A percentile compares a stretch with the other conserved stretches of the same genome.
phyloP scores from a whole-genome alignment of 768 basidiomycete genomes.

The Auriscalpium microsporum region DNA sequence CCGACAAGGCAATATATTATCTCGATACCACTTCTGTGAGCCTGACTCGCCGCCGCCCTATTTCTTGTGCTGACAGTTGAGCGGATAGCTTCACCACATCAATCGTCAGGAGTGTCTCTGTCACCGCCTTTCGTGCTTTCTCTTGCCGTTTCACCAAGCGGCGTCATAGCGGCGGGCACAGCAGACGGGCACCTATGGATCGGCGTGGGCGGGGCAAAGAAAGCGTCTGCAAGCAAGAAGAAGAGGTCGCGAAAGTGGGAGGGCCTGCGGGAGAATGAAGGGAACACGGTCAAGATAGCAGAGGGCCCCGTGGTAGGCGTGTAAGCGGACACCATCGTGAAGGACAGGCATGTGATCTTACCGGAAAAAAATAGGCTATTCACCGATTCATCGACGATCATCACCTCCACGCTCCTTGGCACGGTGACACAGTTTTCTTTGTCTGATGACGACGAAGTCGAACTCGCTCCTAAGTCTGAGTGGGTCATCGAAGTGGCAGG shows the following conservation, averaged over 20 bases:
- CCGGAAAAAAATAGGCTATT: background rate
- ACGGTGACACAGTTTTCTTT: conserved; percentile 43
- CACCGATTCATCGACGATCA: conserved; percentile 30
- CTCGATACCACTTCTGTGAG: conserved; percentile 52
- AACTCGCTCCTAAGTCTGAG: conserved; percentile 32
- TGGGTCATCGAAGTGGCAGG: conserved; percentile 38
- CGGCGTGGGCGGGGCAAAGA: conserved; percentile 60
- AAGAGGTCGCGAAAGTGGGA: conserved; percentile 65
- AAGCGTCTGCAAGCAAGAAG: conserved; percentile 19
- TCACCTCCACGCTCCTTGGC: conserved; percentile 57
- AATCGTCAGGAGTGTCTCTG: conserved; percentile 43
- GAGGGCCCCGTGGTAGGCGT: conserved; percentile 69
- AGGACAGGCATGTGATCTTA: background rate
- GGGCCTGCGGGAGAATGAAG: conserved; percentile 46
- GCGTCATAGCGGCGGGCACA: conserved; percentile 59
- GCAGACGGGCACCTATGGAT: conserved; percentile 71
- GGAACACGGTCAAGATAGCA: conserved; percentile 42
- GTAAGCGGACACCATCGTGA: conserved; percentile 31
- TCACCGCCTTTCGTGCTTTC: conserved; percentile 72
- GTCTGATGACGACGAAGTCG: conserved; percentile 28
- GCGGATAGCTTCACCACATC: conserved; percentile 30
- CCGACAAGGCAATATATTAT: conserved; percentile 44
- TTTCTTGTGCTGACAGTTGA: background rate
- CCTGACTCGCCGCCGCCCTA: background rate
- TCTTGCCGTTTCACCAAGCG: conserved; percentile 47